Conservation (phyloP, 176 grass and related monocot species). For the Otatea glauca region DNA sequence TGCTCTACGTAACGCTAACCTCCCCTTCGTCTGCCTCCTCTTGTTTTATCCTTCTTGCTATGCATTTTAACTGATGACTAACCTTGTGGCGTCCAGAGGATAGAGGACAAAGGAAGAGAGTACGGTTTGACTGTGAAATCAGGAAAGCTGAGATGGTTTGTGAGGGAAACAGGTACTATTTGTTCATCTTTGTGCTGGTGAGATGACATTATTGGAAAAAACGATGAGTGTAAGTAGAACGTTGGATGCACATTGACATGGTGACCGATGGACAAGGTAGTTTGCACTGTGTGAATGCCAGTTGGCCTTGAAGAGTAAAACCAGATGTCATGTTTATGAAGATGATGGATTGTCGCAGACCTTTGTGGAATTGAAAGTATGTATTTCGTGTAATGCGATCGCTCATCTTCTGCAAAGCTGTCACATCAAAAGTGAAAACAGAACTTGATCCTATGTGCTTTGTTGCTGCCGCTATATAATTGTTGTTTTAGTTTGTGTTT, state of each 20-base stretch:
- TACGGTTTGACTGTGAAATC: conserved; percentile 77
- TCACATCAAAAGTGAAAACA: neutral
- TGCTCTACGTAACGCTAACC: conserved; percentile 77
- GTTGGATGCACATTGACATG: conserved; percentile 1
- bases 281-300: neutral
- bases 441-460: neutral
- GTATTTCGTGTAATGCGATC: neutral
- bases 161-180: conserved; percentile 84
- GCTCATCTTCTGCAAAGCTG: neutral
- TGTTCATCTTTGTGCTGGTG: neutral
- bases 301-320: conserved; percentile 1
- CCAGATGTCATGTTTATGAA: neutral
- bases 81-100: conserved; percentile 63
- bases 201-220: neutral
- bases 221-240: neutral
- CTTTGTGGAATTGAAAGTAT: neutral
- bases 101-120: conserved; percentile 83
- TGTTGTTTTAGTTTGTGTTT: neutral
- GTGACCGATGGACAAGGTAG: neutral
- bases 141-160: conserved; percentile 84
- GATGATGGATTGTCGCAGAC: neutral
- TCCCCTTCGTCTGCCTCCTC: neutral
- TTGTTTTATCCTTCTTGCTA: neutral
- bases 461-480: neutral
- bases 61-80: neutral